Conservation (phyloP, 441 rosid species). For the Croton laevigatus region DNA sequence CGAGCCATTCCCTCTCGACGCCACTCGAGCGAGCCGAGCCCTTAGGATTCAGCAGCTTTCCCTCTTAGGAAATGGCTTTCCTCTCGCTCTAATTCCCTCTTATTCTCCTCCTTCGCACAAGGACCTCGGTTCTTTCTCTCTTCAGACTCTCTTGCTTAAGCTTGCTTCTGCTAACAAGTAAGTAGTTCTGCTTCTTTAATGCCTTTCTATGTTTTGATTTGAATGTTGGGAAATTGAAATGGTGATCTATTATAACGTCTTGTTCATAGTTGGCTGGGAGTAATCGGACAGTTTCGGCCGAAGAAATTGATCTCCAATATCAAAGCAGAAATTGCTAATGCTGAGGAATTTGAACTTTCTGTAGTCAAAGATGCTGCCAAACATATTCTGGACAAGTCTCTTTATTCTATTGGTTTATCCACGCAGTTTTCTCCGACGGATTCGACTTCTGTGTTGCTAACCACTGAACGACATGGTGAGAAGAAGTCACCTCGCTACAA, state of each 20-base stretch:
- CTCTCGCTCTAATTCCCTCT: conserved; percentile 74
- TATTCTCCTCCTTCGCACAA: conserved; percentile 45
- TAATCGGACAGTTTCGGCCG: conserved; percentile 72
- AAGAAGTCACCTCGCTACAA: conserved; percentile 50
- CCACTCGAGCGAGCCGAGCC: conserved; percentile 57
- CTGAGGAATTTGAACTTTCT: conserved; percentile 50
- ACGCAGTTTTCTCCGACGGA: conserved; percentile 53
- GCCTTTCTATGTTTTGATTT: neutral
- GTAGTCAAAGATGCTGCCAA: conserved; percentile 50
- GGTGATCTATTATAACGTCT: neutral
- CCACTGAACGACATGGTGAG: conserved; percentile 58
- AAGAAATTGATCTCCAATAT: conserved; percentile 59
- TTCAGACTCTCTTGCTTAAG: conserved; percentile 58
- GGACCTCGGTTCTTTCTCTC: conserved; percentile 61
- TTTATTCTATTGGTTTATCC: conserved; percentile 56
- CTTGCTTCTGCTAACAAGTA: conserved; percentile 60
- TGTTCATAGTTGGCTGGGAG: conserved; percentile 66
- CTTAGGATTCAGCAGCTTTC: conserved; percentile 88
- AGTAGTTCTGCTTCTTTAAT: neutral
- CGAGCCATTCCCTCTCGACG: conserved; percentile 63
- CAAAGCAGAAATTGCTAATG: conserved; percentile 45
- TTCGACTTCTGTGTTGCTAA: conserved; percentile 48
- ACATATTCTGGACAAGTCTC: conserved; percentile 64
- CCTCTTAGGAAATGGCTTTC: conserved; percentile 57
- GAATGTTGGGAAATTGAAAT: neutral